phyloP scores from a whole-genome alignment of 208 protist species.

The Acanthamoeba triangularis region DNA sequence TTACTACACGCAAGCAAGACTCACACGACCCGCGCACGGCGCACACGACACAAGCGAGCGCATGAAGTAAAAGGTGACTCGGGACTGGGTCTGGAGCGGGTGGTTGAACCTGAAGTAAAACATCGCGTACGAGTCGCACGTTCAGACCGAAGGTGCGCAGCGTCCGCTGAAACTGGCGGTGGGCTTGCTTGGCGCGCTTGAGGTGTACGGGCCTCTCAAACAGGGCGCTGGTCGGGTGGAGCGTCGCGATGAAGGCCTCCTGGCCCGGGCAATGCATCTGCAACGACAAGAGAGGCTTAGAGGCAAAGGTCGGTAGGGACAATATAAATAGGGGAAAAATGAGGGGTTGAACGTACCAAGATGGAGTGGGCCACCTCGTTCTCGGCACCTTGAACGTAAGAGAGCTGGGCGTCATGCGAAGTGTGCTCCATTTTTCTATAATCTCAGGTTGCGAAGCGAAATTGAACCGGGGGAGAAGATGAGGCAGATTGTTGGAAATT shows the following conservation, averaged over 20 bases:
- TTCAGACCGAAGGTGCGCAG: background rate
- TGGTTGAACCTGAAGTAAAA: background rate
- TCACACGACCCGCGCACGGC: too few relatives aligned
- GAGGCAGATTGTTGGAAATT: too few relatives aligned
- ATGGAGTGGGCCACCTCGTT: background rate
- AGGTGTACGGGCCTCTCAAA: slow-evolving; percentile 75
- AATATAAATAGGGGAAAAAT: too few relatives aligned
- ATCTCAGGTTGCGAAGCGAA: background rate
- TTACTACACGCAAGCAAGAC: background rate
- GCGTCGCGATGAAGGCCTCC: background rate
- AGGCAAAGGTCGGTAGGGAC: too few relatives aligned
- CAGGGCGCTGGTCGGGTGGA: slow-evolving; percentile 73
- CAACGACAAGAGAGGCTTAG: background rate
- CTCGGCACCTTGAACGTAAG: background rate
- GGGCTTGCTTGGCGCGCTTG: slow-evolving; percentile 55
- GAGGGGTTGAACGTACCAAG: background rate
- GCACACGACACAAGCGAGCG: background rate
- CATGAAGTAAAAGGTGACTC: too few relatives aligned
- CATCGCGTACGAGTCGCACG: slow-evolving; percentile 13
- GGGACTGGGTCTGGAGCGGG: background rate
- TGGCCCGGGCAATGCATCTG: slow-evolving; percentile 51
- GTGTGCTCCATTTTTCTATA: background rate
- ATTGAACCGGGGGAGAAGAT: background rate
- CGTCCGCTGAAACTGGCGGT: background rate
- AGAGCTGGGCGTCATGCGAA: background rate